Base-by-base conservation (phyloP, 1,284 basidiomycete genomes). In the Farysia itapuensis region DNA sequence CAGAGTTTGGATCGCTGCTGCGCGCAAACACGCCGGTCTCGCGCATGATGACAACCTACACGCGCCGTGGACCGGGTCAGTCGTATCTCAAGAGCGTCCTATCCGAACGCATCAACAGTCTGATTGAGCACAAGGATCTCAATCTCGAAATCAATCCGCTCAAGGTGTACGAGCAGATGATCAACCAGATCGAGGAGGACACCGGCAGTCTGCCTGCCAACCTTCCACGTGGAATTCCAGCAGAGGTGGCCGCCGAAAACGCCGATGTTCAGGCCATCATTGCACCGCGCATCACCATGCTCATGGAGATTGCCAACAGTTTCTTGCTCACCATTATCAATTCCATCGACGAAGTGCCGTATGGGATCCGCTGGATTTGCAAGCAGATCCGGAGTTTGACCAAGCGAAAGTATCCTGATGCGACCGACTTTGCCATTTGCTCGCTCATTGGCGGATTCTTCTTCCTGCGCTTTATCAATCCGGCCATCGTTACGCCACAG, bases 21-120 rank as follows among this genome's bases (percentile, higher is more conserved):
- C 89, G 95, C 39, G 93, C 94, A 50, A 98, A 98, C 79, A 98
- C 95, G 34, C 94, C 95, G 37, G 94, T 97, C 15, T 97, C 93
- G 40, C 86, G 95, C 35, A 97, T 98, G 94, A 97, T 99, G 94
- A 97, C 95, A 30, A 97, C 94, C 16, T 99, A 98, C 79, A 97
- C 94, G 35, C 87, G 95, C 45, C 86, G 95, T 59, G 94, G 93
- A 38, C 94, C 95, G 0, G 94, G 94, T 61, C 94, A 98, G 78
- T 90, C 88, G 70, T 99, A 97, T 78, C 84, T 99, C 64, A 97
- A 97, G 81, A 86, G 88, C 61, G 92, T 97, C 24, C 82, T 99
- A 38, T 90, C 94, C 12, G 93, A 96, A 77, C 86, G 94, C 46
- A 96, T 99, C 80, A 97, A 97, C 80, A 91, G 89, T 72, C 81